Evolutionary conservation across 2,329 filamentous ascomycete species (phyloP).

Genomic region (Aaosphaeria pasadenensis): DNA sequence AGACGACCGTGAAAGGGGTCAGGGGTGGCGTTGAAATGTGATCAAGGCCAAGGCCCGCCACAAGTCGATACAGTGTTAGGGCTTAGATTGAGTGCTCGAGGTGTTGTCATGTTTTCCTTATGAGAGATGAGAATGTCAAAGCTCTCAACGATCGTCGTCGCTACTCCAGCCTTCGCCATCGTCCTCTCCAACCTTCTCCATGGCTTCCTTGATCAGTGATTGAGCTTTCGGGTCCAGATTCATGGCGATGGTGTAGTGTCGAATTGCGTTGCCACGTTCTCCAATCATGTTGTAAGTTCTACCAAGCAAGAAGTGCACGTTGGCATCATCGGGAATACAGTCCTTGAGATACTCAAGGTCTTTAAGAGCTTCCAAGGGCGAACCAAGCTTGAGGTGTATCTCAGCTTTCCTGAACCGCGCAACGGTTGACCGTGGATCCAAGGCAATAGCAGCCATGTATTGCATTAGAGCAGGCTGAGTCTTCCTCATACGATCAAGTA

Average conservation of each 20-base stretch:
- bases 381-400: constrained; percentile 72
- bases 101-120: too few species aligned
- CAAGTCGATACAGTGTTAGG: too few species aligned
- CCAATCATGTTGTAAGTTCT: constrained; percentile 63
- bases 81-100: too few species aligned
- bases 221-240: constrained; percentile 97
- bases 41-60: too few species aligned
- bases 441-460: constrained; percentile 76
- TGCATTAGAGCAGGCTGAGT: constrained; percentile 73
- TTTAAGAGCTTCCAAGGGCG: constrained; percentile 67
- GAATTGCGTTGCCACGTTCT: constrained; percentile 71
- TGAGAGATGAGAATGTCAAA: too few species aligned
- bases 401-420: constrained; percentile 92
- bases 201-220: constrained; percentile 92
- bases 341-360: constrained; percentile 89
- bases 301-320: constrained; percentile 91
- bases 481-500: constrained; percentile 82
- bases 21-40: too few species aligned
- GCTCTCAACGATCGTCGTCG: constrained; percentile 23
- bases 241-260: constrained; percentile 89
- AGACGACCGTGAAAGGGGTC: too few species aligned
- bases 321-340: constrained; percentile 88
- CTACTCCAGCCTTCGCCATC: constrained; percentile 44
- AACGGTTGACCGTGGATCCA: constrained; percentile 77
- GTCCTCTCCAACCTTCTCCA: constrained; percentile 84